phyloP scores from a whole-genome alignment of 441 rosid species.

The Populus hybrid region DNA sequence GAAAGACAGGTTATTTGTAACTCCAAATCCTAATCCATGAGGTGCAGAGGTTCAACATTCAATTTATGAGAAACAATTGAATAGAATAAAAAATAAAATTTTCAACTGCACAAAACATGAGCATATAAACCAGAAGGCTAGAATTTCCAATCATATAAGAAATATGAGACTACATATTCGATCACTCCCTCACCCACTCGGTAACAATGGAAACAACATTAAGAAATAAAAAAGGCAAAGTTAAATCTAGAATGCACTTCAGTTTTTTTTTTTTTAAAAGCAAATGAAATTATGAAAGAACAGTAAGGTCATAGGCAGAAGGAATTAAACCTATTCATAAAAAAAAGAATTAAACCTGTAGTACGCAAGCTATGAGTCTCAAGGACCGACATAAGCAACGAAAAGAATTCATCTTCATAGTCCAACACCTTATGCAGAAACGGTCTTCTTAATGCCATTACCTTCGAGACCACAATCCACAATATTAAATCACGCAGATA shows the following conservation, averaged over 20 bases:
- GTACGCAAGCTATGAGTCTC: conserved; percentile 93
- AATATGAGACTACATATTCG: neutral
- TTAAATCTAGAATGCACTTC: neutral
- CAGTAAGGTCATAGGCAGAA: neutral
- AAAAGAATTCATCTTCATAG: conserved; percentile 92
- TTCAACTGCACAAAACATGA: neutral
- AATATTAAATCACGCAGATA: neutral
- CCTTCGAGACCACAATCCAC: conserved; percentile 45
- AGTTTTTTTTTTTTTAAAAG: neutral
- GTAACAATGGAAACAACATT: neutral
- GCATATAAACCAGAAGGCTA: neutral
- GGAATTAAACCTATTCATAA: conserved; percentile 39
- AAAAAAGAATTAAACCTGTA: conserved; percentile 50
- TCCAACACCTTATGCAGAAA: conserved; percentile 84
- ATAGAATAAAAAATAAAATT: too few relatives aligned
- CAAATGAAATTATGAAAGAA: neutral
- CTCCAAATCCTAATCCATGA: neutral
- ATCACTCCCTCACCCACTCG: neutral
- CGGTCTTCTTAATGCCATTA: conserved; percentile 89
- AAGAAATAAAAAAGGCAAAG: neutral
- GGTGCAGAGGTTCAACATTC: neutral
- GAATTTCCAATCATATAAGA: neutral
- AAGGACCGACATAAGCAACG: conserved; percentile 79
- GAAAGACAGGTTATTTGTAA: too few relatives aligned
- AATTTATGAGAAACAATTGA: neutral